phyloP scores from a whole-genome alignment of 495 filamentous ascomycete species.

The Xylaria cubensis region DNA sequence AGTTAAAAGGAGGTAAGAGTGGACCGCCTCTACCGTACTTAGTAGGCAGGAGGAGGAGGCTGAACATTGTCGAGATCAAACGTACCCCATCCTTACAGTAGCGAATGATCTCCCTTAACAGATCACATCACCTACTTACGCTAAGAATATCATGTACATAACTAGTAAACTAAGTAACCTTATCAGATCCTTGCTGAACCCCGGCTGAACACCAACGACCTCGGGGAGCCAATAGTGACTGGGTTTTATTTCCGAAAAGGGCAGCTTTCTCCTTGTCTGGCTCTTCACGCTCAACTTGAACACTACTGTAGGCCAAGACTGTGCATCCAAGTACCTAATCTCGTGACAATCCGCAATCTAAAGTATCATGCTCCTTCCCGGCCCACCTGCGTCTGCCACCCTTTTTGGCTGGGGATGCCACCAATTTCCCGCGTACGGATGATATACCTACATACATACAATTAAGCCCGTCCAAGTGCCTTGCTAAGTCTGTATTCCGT shows the following conservation, averaged over 20 bases:
- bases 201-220: not conserved
- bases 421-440: too few species aligned
- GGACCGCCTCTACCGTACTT: not conserved
- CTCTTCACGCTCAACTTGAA: not conserved
- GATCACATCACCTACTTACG: not conserved
- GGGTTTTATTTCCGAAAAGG: constrained; percentile 7
- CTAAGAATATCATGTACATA: too few species aligned
- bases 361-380: constrained; percentile 15
- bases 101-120: not conserved
- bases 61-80: constrained; percentile 14
- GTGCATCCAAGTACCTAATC: not conserved
- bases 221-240: constrained; percentile 11
- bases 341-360: constrained; percentile 4
- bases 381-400: too few species aligned
- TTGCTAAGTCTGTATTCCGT: too few species aligned
- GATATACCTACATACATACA: too few species aligned
- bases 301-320: not conserved
- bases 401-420: too few species aligned
- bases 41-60: not conserved
- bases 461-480: too few species aligned
- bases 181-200: not conserved
- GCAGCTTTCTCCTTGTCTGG: constrained; percentile 10
- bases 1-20: not conserved
- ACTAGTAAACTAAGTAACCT: not conserved
- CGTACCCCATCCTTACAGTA: not conserved